Evolutionary conservation across 768 basidiomycete species (phyloP).

Genomic region (Brasilioporus rufonigricans): DNA sequence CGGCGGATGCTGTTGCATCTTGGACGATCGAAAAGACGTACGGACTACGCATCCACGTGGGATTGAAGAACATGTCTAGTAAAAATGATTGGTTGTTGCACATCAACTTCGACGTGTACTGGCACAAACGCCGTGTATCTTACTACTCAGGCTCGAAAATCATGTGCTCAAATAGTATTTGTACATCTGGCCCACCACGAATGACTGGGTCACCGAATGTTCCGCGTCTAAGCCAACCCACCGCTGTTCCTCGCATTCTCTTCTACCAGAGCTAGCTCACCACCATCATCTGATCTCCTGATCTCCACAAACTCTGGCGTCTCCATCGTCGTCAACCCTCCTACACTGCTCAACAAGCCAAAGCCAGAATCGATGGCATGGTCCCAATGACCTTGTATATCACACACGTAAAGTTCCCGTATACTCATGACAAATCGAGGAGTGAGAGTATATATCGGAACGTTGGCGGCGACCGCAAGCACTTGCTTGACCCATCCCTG

Average conservation of each 20-base stretch:
- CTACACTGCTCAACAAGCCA: neutral
- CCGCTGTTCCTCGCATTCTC: neutral
- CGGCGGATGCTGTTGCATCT: too few species aligned
- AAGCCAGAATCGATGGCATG: neutral
- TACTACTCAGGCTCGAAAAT: too few species aligned
- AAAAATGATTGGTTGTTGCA: too few species aligned
- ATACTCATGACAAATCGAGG: conserved; percentile 1
- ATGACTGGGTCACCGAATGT: too few species aligned
- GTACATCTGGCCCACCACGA: too few species aligned
- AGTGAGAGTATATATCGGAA: neutral
- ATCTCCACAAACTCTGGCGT: neutral
- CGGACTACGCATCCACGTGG: too few species aligned
- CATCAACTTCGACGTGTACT: too few species aligned
- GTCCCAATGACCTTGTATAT: neutral
- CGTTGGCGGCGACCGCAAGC: neutral
- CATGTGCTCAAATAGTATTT: too few species aligned
- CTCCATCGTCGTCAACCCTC: neutral
- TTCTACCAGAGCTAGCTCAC: neutral
- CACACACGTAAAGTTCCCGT: neutral
- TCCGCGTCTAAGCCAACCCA: too few species aligned
- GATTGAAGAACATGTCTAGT: too few species aligned
- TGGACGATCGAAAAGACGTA: too few species aligned
- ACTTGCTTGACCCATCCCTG: neutral
- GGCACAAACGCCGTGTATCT: too few species aligned
- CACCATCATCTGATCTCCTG: neutral